Evolutionary conservation across 768 basidiomycete species (phyloP).

Genomic region (Aureoboletus auriporus): DNA sequence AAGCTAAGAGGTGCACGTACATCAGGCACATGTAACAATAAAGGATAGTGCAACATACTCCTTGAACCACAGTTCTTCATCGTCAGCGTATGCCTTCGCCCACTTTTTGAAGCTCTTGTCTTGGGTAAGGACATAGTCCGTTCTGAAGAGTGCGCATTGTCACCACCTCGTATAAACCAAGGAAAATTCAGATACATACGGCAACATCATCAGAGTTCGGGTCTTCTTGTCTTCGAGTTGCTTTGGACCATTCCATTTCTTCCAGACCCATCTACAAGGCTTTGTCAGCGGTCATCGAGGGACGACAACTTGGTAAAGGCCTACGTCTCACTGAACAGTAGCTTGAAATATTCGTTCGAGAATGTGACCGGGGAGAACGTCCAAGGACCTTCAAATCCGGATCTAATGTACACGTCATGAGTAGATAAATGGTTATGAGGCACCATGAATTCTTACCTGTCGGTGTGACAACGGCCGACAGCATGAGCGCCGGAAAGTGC

Average conservation of each 20-base stretch:
- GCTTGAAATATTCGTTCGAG: constrained; percentile 82
- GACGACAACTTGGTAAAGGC: constrained; percentile 2
- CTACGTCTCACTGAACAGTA: constrained; percentile 83
- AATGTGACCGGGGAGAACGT: constrained; percentile 89
- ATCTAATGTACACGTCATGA: constrained; percentile 33
- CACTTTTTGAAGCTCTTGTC: constrained; percentile 93
- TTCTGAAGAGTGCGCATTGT: constrained; percentile 35
- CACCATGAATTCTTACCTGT: constrained; percentile 45
- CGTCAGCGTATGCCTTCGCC: constrained; percentile 82
- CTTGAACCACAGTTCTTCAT: constrained; percentile 85
- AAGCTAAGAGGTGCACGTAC: constrained; percentile 53
- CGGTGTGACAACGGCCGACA: constrained; percentile 88
- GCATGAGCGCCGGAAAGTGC: constrained; percentile 93
- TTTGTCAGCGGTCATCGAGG: neutral
- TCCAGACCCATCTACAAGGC: constrained; percentile 76
- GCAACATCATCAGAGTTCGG: constrained; percentile 89
- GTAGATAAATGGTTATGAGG: neutral
- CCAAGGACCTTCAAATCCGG: constrained; percentile 90
- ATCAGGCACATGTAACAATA: neutral
- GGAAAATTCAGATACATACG: constrained; percentile 46
- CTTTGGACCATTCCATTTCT: constrained; percentile 91
- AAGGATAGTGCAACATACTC: constrained; percentile 55
- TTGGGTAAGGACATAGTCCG: constrained; percentile 83
- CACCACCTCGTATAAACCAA: neutral
- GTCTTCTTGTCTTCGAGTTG: constrained; percentile 94